Base-by-base conservation (phyloP, 352 stramenopile species). In the Phytophthora colocasiae region DNA sequence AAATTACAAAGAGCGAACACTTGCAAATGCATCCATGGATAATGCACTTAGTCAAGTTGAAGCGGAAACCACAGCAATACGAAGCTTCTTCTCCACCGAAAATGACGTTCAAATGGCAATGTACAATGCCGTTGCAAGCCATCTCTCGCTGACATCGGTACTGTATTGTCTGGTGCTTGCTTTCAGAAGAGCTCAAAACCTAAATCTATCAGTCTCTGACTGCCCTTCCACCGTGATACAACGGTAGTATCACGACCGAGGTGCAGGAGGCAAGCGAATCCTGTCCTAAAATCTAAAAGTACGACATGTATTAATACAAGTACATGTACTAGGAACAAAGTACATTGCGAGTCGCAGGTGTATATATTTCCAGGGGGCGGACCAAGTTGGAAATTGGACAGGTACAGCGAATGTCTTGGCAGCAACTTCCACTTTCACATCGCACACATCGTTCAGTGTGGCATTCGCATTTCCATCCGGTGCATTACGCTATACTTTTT, bases 401-500 rank as follows among this genome's bases (percentile, higher is more conserved):
- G 8, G 12, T 49, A 10, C 9, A n/a, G 12, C 45, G 27, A 31
- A 3, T 31, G 4, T 2, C 9, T 34, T 34, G 31, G 31, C 8
- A 46, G 39, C 50, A 48, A 31, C 34, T 22, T 49, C 8, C 40
- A 31, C 34, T 22, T 49, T 12, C 29, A 41, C 39, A 52, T 58
- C 40, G 39, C 31, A 32, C 49, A 53, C 49, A 58, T 57, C 47
- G 26, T 24, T 17, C 45, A 34, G 54, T 9, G 54, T 69, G 50
- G 43, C 60, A 53, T 68, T 68, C 60, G 50, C 12, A 56, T 11
- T 36, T 57, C 17, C 52, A 62, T 53, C 60, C 48, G 58, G 58
- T 49, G 34, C 22, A 1, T 39, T 43, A 36, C 54, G 40, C 29
- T 54, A 34, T 41, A 24, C n/a, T 43, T 38, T 31, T 46, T 54